Evolutionary conservation across 2,329 filamentous ascomycete species (phyloP), one percentile per base, ranked within the genome.

Genomic region (Trichophyton simii): DNA sequence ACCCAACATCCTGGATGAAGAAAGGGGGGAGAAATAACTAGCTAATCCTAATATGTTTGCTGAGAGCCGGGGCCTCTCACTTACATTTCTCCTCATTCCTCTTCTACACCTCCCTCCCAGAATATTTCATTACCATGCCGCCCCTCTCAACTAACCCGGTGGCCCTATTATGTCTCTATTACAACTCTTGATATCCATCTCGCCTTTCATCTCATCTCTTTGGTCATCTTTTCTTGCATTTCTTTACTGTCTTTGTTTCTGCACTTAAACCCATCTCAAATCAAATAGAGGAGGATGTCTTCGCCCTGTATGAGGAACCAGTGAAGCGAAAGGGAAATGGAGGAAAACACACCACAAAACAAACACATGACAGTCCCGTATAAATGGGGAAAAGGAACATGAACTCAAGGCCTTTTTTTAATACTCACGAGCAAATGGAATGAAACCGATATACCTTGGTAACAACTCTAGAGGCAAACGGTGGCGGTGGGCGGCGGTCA

Each of bases 251-350:
- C 46, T 25, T 54, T 55, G 52, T 55, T 31, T 55, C 52, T 34
- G 28, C 52, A 18, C 52, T 55, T 31, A 55, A 55, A 38, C 34
- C 34, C 34, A 38, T 38, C n/a, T 55, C 52, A 31, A 34, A 28
- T 55, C 31, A 28, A 55, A 55, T 55, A 55, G 52, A 55, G 52
- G 52, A 55, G 52, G 52, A 55, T 38, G 18, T 31, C 52, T 55
- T 55, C 52, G 28, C 28, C 52, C 15, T 55, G 52, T 34, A 28
- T 36, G 7, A 36, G n/a, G 52, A 31, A 36, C 7, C 28, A 28
- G 11, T 25, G 50, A 36, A 55, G 28, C 6, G 52, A 36, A 55
- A 55, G 15, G 52, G 9, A 38, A 38, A 38, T 3, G 34, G 34
- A 38, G 34, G 34, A 38, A 38, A 38, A 38, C 34, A 38, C 9